Conservation (phyloP, 2,329 filamentous ascomycete species). For the Clonostachys rhizophaga region DNA sequence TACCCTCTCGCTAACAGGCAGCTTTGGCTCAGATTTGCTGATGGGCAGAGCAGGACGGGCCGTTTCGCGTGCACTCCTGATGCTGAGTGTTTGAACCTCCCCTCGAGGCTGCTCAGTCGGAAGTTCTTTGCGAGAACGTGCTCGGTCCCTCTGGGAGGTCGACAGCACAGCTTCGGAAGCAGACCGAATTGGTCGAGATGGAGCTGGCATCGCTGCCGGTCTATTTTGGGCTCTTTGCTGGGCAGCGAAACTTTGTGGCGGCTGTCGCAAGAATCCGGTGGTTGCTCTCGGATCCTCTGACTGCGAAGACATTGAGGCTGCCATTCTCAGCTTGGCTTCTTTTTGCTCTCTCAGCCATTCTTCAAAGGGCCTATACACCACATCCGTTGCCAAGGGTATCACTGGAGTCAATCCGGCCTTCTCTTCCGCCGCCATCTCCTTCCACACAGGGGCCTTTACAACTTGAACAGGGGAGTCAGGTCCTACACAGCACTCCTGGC, state of each 20-base stretch:
- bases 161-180: constrained; percentile 11
- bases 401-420: constrained; percentile 59
- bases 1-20: constrained; percentile 19
- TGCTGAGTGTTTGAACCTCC: constrained; percentile 9
- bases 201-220: constrained; percentile 15
- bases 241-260: constrained; percentile 61
- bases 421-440: constrained; percentile 64
- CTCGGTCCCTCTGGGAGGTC: constrained; percentile 20
- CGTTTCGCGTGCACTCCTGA: background rate
- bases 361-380: constrained; percentile 62
- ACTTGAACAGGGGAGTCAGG: constrained; percentile 43
- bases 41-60: background rate
- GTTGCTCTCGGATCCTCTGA: constrained; percentile 23
- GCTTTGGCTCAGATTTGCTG: background rate
- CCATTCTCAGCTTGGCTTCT: constrained; percentile 22
- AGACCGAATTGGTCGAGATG: background rate
- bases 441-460: constrained; percentile 54
- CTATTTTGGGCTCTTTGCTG: constrained; percentile 57
- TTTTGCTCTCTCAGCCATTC: constrained; percentile 53
- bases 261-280: constrained; percentile 42
- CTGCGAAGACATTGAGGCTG: constrained; percentile 7
- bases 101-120: constrained; percentile 8
- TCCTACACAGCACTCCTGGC: constrained; percentile 53
- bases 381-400: constrained; percentile 55
- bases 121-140: constrained; percentile 17